Evolutionary conservation across 2,329 filamentous ascomycete species (phyloP).

Genomic region (Beauveria medogensis): DNA sequence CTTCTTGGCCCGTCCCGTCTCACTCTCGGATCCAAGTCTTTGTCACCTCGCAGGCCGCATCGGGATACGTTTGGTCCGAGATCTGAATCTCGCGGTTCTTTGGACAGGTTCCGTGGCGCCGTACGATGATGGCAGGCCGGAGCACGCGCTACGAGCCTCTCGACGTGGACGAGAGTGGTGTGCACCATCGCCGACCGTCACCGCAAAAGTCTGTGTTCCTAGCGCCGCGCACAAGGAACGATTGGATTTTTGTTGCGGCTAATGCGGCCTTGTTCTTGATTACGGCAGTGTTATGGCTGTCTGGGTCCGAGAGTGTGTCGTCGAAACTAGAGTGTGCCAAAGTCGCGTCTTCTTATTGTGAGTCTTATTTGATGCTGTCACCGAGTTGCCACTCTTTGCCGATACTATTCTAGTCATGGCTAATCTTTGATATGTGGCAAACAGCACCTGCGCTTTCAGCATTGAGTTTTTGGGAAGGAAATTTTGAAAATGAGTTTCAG

Average conservation of each 20-base stretch:
- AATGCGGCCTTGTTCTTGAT: neutral
- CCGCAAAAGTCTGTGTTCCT: neutral
- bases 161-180: neutral
- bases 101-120: neutral
- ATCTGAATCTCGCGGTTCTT: neutral
- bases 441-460: neutral
- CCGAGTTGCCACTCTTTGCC: neutral
- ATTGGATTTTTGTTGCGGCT: neutral
- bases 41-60: neutral
- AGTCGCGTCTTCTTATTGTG: neutral
- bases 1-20: neutral
- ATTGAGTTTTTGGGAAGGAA: constrained; percentile 1
- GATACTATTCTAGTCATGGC: neutral
- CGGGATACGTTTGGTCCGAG: neutral
- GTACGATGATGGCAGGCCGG: neutral
- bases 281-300: neutral
- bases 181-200: neutral
- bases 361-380: neutral
- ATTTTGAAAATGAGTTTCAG: constrained; percentile 2
- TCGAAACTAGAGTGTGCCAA: neutral
- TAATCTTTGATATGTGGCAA: neutral
- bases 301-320: neutral
- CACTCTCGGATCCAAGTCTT: neutral
- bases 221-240: neutral
- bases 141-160: constrained; percentile 3